Percentiles rank a stretch among this genome's conserved stretches.
Conservation (phyloP, 768 basidiomycete genomes). For the Tricholoma terreum region DNA sequence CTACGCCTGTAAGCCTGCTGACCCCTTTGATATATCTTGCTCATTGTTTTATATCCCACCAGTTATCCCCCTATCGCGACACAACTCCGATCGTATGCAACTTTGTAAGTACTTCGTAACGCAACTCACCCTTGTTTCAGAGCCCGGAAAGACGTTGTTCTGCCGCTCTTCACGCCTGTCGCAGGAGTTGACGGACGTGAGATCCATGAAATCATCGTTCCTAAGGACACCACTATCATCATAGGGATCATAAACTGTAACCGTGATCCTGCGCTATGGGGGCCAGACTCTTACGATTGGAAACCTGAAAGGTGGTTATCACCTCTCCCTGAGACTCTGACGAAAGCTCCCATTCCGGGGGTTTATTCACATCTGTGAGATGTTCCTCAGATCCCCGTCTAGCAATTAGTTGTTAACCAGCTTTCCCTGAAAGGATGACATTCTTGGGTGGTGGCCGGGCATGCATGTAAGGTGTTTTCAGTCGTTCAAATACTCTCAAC, state of each 20-base stretch:
- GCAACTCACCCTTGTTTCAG: slow-evolving; percentile 18
- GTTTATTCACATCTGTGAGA: slow-evolving; percentile 41
- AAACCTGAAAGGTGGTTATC: slow-evolving; percentile 50
- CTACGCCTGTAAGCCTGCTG: slow-evolving; percentile 31
- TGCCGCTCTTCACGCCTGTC: slow-evolving; percentile 42
- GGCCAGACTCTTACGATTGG: slow-evolving; percentile 46
- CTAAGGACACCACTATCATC: slow-evolving; percentile 35
- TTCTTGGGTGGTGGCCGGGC: slow-evolving; percentile 42
- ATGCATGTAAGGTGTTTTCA: slow-evolving; percentile 36
- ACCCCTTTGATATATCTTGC: background rate
- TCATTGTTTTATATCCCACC: background rate
- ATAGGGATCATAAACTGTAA: slow-evolving; percentile 39
- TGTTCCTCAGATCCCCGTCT: background rate
- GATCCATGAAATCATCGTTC: slow-evolving; percentile 35
- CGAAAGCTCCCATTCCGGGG: slow-evolving; percentile 39
- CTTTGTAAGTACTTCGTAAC: background rate
- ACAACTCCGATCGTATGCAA: slow-evolving; percentile 14
- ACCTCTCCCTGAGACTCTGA: slow-evolving; percentile 34
- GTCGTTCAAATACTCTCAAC: background rate
- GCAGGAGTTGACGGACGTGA: slow-evolving; percentile 33
- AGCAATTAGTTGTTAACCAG: no score
- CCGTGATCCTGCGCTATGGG: slow-evolving; percentile 42
- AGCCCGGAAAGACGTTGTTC: slow-evolving; percentile 30
- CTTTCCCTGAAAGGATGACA: slow-evolving; percentile 32
- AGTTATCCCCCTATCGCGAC: slow-evolving; percentile 17